Evolutionary conservation across 768 basidiomycete species (phyloP).

Genomic region (Suillus discolor): DNA sequence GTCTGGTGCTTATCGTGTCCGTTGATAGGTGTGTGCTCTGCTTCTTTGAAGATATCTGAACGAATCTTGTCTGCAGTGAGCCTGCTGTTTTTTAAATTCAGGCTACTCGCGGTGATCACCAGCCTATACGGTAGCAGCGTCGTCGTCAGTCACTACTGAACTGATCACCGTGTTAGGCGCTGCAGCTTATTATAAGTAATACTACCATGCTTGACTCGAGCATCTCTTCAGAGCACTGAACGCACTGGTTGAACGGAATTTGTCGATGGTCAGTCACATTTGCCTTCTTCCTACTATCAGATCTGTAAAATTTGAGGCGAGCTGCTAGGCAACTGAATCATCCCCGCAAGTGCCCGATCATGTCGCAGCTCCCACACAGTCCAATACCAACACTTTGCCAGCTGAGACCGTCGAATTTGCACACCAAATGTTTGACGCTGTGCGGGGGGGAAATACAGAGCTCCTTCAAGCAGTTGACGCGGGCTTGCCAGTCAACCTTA

Average conservation of each 20-base stretch:
- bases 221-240: background rate
- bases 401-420: constrained; percentile 51
- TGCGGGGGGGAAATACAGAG: constrained; percentile 56
- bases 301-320: background rate
- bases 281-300: background rate
- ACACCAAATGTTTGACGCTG: constrained; percentile 75
- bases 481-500: constrained; percentile 72
- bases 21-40: too few relatives aligned
- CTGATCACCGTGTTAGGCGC: too few relatives aligned
- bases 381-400: constrained; percentile 28
- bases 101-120: too few relatives aligned
- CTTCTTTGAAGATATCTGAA: too few relatives aligned
- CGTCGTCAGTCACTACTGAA: too few relatives aligned
- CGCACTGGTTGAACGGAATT: background rate
- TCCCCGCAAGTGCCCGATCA: background rate
- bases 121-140: too few relatives aligned
- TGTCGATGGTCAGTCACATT: background rate
- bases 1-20: too few relatives aligned
- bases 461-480: constrained; percentile 62
- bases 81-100: too few relatives aligned
- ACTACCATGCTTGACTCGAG: too few relatives aligned
- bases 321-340: constrained; percentile 6
- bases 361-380: background rate
- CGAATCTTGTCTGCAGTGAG: too few relatives aligned
- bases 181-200: too few relatives aligned